Evolutionary conservation across 306 rosid genomes (phyloP).

Genomic region (Senna siamea): DNA sequence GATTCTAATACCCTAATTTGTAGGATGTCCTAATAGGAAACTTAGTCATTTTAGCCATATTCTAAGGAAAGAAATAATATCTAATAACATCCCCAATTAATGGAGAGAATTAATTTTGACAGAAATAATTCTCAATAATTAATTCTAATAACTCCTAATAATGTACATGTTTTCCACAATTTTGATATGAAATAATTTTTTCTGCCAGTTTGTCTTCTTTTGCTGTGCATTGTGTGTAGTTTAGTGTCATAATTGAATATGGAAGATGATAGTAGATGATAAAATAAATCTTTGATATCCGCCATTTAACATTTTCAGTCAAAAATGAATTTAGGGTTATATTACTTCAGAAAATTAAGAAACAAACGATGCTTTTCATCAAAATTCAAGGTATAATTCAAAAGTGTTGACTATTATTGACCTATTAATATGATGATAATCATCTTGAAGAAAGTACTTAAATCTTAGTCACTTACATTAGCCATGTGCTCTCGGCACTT

Average conservation of each 20-base stretch:
- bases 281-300: background rate
- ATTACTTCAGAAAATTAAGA: slow-evolving; percentile 15
- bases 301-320: background rate
- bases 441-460: background rate
- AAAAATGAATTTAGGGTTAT: slow-evolving; percentile 1
- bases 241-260: slow-evolving; percentile 7
- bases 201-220: slow-evolving; percentile 21
- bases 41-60: too few species aligned
- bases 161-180: too few species aligned
- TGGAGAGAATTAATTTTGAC: too few species aligned
- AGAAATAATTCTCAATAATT: too few species aligned
- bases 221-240: slow-evolving; percentile 24
- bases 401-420: background rate
- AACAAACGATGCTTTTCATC: slow-evolving; percentile 29
- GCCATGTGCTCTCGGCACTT: slow-evolving; percentile 81
- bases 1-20: too few species aligned
- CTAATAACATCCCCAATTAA: too few species aligned
- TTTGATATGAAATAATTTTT: too few species aligned
- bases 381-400: slow-evolving; percentile 6
- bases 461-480: slow-evolving; percentile 58
- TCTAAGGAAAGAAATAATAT: too few species aligned
- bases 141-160: too few species aligned
- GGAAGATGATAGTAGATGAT: slow-evolving; percentile 17
- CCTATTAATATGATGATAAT: background rate
- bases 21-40: too few species aligned